Conservation (phyloP, 1,139 yeast genomes). For the Casaregolazyma lundiana region DNA sequence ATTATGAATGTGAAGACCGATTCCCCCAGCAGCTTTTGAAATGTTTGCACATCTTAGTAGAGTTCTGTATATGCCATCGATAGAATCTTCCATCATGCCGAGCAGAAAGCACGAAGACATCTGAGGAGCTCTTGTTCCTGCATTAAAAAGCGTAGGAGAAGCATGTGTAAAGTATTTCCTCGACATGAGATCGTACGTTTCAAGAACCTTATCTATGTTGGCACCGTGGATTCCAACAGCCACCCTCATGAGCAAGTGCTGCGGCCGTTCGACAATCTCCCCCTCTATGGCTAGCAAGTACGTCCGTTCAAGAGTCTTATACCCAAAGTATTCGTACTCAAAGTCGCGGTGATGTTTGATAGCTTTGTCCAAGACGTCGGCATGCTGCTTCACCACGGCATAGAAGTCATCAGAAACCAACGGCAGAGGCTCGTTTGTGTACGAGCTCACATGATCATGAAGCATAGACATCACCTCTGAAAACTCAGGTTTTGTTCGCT, state of each 20-base stretch:
- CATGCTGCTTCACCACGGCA: conserved; percentile 48
- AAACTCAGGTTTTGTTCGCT: conserved; percentile 68
- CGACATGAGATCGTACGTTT: conserved; percentile 82
- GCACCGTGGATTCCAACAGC: conserved; percentile 82
- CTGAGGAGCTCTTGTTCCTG: conserved; percentile 84
- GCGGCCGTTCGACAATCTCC: conserved; percentile 83
- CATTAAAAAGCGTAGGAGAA: conserved; percentile 83
- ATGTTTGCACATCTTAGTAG: conserved; percentile 81
- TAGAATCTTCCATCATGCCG: conserved; percentile 86
- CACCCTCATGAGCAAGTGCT: conserved; percentile 85
- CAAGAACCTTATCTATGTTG: conserved; percentile 65
- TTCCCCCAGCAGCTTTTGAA: conserved; percentile 88
- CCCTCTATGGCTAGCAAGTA: conserved; percentile 68
- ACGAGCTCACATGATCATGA: conserved; percentile 57
- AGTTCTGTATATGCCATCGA: conserved; percentile 85
- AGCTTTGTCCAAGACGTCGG: conserved; percentile 56
- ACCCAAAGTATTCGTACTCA: conserved; percentile 58
- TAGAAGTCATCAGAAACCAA: conserved; percentile 59
- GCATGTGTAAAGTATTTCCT: conserved; percentile 82
- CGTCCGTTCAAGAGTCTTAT: conserved; percentile 82
- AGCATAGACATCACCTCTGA: conserved; percentile 62
- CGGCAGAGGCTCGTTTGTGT: conserved; percentile 62
- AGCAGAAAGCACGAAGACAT: conserved; percentile 87
- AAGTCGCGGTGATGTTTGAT: conserved; percentile 64
- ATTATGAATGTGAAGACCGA: conserved; percentile 79